These are phyloP conservation scores for Penicillium salamii DNA, from an alignment of 495 filamentous ascomycete species.

Conservation along the genomic window DNA sequence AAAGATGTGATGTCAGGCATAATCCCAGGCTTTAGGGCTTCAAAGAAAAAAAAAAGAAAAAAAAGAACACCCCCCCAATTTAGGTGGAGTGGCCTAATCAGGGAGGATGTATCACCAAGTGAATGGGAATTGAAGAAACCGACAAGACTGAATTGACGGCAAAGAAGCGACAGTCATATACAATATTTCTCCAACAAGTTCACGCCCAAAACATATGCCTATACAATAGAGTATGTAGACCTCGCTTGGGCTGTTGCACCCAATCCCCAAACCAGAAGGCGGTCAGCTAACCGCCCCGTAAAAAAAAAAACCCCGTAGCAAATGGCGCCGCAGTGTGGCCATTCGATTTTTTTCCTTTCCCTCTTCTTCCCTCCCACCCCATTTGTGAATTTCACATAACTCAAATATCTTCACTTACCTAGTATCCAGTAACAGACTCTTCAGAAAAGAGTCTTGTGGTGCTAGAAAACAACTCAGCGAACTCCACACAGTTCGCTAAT, in stretches of 20 bases:
- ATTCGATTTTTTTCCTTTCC: constrained; percentile 32
- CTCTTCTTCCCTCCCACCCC: constrained; percentile 36
- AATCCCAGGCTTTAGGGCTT: constrained; percentile 28
- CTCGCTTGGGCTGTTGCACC: constrained; percentile 2
- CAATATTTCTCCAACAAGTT: too few species aligned
- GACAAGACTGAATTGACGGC: neutral
- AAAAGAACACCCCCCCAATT: too few species aligned
- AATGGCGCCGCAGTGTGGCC: constrained; percentile 20
- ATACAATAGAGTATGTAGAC: too few species aligned
- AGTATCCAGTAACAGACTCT: constrained; percentile 31
- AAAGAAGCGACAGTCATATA: too few species aligned
- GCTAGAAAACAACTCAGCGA: constrained; percentile 30
- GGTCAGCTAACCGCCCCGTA: constrained; percentile 17
- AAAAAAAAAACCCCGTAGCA: constrained; percentile 40
- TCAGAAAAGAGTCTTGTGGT: constrained; percentile 37
- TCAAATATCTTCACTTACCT: constrained; percentile 22
- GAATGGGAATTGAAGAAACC: neutral
- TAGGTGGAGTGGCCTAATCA: constrained; percentile 3
- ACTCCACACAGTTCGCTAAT: constrained; percentile 37
- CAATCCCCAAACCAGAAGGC: constrained; percentile 17
- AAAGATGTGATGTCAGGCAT: constrained; percentile 35
- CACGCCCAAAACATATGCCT: too few species aligned
- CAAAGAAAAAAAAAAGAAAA: too few species aligned
- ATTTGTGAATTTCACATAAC: constrained; percentile 33
- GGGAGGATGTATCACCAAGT: constrained; percentile 1